phyloP scores from a whole-genome alignment of 2,329 filamentous ascomycete species.

The Penicillium concentricum region DNA sequence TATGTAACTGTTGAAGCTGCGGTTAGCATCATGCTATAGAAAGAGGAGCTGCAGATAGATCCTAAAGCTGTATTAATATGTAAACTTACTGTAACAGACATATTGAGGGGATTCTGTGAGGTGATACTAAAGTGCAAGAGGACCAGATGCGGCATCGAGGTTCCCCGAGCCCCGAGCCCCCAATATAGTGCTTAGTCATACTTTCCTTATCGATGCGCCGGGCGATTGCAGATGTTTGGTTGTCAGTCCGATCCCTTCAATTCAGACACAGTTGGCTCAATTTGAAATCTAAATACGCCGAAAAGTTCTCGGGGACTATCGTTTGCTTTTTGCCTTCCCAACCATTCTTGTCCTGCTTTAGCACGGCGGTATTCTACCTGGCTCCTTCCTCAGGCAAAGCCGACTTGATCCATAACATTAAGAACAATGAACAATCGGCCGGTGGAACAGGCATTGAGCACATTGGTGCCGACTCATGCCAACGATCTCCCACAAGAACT shows the following conservation, averaged over 20 bases:
- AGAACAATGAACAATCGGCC: slow-evolving; percentile 66
- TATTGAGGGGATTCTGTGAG: slow-evolving; percentile 8
- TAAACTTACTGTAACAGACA: slow-evolving; percentile 36
- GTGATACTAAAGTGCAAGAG: neutral
- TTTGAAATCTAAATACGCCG: neutral
- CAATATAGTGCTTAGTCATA: slow-evolving; percentile 20
- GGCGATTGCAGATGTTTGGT: slow-evolving; percentile 4
- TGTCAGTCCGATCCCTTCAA: slow-evolving; percentile 1
- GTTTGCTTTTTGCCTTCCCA: too few species aligned
- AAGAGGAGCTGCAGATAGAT: neutral
- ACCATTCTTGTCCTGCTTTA: neutral
- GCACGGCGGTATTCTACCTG: neutral
- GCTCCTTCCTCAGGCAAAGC: neutral
- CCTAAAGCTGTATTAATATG: too few species aligned
- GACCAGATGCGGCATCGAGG: slow-evolving; percentile 8
- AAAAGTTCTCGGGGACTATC: neutral
- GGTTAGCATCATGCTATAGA: neutral
- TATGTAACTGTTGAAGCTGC: slow-evolving; percentile 62
- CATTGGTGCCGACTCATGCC: slow-evolving; percentile 70
- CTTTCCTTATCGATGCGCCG: slow-evolving; percentile 7
- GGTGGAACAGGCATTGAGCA: slow-evolving; percentile 70
- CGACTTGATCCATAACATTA: neutral
- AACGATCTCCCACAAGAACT: slow-evolving; percentile 67
- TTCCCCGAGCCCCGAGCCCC: neutral
- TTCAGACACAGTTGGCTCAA: neutral